phyloP scores from a whole-genome alignment of 2,329 filamentous ascomycete species.

The Herpotrichia juniperi region DNA sequence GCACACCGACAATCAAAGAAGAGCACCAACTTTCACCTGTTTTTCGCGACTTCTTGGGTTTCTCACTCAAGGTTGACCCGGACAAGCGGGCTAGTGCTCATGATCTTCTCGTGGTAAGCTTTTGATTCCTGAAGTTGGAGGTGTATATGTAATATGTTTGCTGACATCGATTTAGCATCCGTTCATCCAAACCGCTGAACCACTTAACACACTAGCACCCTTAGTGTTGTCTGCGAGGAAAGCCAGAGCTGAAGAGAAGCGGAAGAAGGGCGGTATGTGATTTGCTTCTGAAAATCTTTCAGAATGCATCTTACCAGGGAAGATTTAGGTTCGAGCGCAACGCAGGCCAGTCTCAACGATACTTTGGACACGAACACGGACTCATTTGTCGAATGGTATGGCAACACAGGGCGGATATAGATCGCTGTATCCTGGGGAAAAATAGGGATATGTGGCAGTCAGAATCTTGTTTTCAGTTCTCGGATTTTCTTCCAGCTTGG shows the following conservation, averaged over 20 bases:
- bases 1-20: constrained; percentile 93
- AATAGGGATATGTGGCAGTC: not conserved
- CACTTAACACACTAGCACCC: constrained; percentile 74
- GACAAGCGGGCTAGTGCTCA: constrained; percentile 96
- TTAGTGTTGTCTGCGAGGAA: constrained; percentile 85
- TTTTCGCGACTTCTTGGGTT: constrained; percentile 90
- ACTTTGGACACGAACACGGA: constrained; percentile 22
- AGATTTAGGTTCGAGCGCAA: constrained; percentile 21
- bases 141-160: too few relatives aligned
- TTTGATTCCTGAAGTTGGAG: constrained; percentile 1
- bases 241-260: constrained; percentile 78
- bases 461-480: not conserved
- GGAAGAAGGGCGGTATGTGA: constrained; percentile 55
- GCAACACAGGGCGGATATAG: constrained; percentile 20
- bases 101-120: constrained; percentile 85
- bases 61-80: constrained; percentile 94
- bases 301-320: constrained; percentile 28
- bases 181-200: constrained; percentile 60
- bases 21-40: constrained; percentile 79
- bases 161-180: constrained; percentile 43
- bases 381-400: constrained; percentile 39
- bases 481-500: constrained; percentile 2
- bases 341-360: constrained; percentile 24
- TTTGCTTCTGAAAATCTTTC: constrained; percentile 18
- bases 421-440: not conserved